phyloP scores from a whole-genome alignment of 345 rosid species.

The Citrus reticulata region DNA sequence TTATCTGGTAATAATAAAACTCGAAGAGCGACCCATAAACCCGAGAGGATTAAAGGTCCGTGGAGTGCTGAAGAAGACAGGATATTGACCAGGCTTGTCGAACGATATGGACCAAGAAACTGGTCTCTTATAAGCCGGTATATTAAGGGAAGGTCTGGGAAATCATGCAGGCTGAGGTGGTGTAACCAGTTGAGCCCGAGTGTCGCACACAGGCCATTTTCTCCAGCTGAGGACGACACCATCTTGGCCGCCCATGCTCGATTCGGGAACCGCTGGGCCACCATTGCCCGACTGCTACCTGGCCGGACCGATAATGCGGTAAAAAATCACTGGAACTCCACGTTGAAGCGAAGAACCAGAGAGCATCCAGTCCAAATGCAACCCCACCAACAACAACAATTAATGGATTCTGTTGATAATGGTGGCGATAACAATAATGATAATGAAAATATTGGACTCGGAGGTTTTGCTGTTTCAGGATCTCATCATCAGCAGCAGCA shows the following conservation, averaged over 20 bases:
- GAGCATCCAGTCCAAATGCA: conserved; percentile 15
- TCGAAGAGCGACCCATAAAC: conserved; percentile 13
- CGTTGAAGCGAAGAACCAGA: conserved; percentile 46
- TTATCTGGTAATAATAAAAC: conserved; percentile 15
- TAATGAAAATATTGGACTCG: neutral
- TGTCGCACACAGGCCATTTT: conserved; percentile 57
- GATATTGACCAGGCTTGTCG: conserved; percentile 52
- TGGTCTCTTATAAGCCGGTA: conserved; percentile 55
- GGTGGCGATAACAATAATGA: neutral
- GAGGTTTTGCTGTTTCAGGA: neutral
- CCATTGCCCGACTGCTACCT: conserved; percentile 54
- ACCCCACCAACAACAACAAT: conserved; percentile 2
- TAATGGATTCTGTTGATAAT: neutral
- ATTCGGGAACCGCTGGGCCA: conserved; percentile 62
- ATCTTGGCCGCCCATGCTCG: conserved; percentile 56
- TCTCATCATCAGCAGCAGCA: neutral
- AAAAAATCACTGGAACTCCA: conserved; percentile 67
- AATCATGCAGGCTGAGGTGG: conserved; percentile 57
- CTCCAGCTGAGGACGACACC: conserved; percentile 47
- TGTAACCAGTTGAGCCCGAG: conserved; percentile 56
- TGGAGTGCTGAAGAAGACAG: conserved; percentile 75
- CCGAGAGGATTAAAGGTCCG: conserved; percentile 55
- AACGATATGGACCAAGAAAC: conserved; percentile 48
- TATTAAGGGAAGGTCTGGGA: conserved; percentile 56
- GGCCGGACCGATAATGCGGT: conserved; percentile 66